Base-by-base conservation (phyloP, 345 rosid genomes). In the Kernera saxatilis region DNA sequence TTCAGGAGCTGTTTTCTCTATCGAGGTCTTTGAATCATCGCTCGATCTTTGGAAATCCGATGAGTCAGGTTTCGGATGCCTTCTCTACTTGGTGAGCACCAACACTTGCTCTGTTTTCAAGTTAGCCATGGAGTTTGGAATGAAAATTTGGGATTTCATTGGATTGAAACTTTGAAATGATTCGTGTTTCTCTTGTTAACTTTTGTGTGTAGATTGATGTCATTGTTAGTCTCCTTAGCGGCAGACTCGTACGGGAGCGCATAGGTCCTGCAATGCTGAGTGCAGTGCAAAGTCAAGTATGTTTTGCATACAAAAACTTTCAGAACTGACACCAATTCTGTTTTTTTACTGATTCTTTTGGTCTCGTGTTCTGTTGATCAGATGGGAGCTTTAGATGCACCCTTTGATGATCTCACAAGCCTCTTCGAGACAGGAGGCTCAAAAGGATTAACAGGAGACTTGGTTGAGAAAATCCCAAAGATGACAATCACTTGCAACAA, bases 271-370 rank as follows among this genome's bases (percentile, higher is more conserved):
- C 99, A 1, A 91, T 94, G 99, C 83, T 94, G 53, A 94, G 96
- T 79, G 99, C 99, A 0, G 99, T 94, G 58, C 99, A 94, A 76
- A 94, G 96, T 75, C 98, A 91, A 88, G 99, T 93, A 89, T 79
- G 39, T 72, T 64, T 3, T 33, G 9, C n/a, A 39, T 23, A 19
- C 50, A 3, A 2, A 54, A 35, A 1, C 51, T 50, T 36, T 57
- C 56, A 72, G 15, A 43, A 23, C 1, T 39, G n/a, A 21, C 35
- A 14, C 35, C 25, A 23, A 33, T 36, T 51, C 15, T 0, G 26
- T 37, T 3, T 18, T 10, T 5, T 14, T 59, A n/a, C 8, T 48
- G 11, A 65, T 5, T 8, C 3, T 15, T 73, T 19, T 35, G 10
- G 18, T 14, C 10, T 64, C 46, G 12, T 25, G 39, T 30, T 69